Evolutionary conservation across 139 green algal genomes (phyloP).

Genomic region (Chlorella sp.): DNA sequence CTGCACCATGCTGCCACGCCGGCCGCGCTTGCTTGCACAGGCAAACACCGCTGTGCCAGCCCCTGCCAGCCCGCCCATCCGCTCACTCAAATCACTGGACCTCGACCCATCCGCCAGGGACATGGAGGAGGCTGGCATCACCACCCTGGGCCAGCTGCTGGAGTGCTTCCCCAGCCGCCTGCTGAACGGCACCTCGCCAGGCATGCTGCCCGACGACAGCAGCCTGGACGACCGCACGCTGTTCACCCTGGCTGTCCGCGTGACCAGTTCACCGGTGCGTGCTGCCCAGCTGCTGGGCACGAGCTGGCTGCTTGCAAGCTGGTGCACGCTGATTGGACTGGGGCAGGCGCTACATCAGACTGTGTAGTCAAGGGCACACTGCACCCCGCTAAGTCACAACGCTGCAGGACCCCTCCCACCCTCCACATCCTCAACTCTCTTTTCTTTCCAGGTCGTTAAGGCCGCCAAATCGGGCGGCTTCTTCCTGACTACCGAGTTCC

Average conservation of each 20-base stretch:
- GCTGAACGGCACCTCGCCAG: constrained; percentile 27
- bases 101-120: no score
- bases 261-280: not conserved
- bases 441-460: not conserved
- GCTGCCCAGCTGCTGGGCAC: not conserved
- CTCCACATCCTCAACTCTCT: not conserved
- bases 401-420: not conserved
- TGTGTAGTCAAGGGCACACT: no score
- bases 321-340: no score
- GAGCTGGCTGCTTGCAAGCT: not conserved
- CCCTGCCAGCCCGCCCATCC: not conserved
- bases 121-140: constrained; percentile 37
- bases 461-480: not conserved
- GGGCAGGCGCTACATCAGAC: no score
- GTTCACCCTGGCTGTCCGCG: constrained; percentile 6
- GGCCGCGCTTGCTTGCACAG: no score
- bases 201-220: constrained; percentile 18
- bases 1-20: not conserved
- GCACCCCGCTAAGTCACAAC: no score
- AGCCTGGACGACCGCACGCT: constrained; percentile 2
- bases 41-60: no score
- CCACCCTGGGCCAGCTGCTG: constrained; percentile 53
- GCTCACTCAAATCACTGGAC: no score
- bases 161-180: constrained; percentile 57
- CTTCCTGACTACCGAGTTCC: not conserved